Evolutionary conservation across 352 stramenopile species (phyloP), one percentile per base, ranked within the genome.

Genomic region (Phytophthora pini): DNA sequence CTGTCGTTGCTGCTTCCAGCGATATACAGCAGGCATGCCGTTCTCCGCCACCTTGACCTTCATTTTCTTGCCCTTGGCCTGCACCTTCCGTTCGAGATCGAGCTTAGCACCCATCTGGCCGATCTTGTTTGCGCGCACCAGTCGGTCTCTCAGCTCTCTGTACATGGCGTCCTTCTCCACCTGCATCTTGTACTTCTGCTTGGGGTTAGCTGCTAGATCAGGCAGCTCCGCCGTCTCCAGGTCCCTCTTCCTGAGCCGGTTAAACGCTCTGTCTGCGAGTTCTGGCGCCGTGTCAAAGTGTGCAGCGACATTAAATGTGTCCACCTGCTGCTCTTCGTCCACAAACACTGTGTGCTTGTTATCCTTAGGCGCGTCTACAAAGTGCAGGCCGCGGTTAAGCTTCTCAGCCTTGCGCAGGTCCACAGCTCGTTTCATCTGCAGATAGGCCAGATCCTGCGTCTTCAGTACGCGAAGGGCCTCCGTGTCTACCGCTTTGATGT

Each of bases 311-410:
- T 99, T 87, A 67, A 99, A 99, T 3, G 69, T 26, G 20, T 96
- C 58, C 1, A 93, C 68, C 36, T 97, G 64, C 27, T 89, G 50
- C 5, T 85, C 70, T 8, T 80, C 80, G 47, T 98, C 93, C 6
- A 99, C 88, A 74, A 99, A 99, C 1, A 99, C 73, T 13, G 84
- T 98, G 77, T 99, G 97, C 60, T 87, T 97, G 72, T 98, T 94
- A 47, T 74, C 75, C 45, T 89, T 88, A 5, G 89, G 76, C 5
- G 77, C 77, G 57, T 89, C 83, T 8, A 96, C 72, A 61, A 96
- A 95, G 67, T 94, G 86, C 38, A 94, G 68, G n/a, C 77, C 76
- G 10, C 73, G 65, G 45, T 78, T 86, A 20, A 95, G 83, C 56
- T 90, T 93, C 69, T 93, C 84, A 31, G 86, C 84, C 61, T 94